These are phyloP conservation scores for Ormosia semicastrata DNA, from an alignment of 306 rosid genomes.

Conservation along the genomic window DNA sequence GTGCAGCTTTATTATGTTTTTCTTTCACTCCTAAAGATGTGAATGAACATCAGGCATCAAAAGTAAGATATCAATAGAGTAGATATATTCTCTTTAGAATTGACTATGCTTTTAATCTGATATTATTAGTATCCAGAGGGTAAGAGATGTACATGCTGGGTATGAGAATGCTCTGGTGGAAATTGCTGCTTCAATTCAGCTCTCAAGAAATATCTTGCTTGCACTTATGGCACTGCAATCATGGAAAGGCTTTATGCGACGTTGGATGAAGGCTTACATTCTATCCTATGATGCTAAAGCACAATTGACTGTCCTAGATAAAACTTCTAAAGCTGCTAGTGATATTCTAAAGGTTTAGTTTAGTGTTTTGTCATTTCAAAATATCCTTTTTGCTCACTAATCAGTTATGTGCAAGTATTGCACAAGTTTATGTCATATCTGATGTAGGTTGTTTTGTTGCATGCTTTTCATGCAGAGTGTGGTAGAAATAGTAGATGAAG, in stretches of 20 bases:
- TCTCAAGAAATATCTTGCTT: constrained; percentile 77
- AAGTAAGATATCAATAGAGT: constrained; percentile 47
- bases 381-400: constrained; percentile 2
- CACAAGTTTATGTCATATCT: constrained; percentile 22
- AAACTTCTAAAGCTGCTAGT: constrained; percentile 71
- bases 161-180: constrained; percentile 73
- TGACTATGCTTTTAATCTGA: constrained; percentile 27
- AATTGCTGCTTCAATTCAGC: constrained; percentile 81
- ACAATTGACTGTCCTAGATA: constrained; percentile 52
- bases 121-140: constrained; percentile 45
- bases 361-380: constrained; percentile 22
- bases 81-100: constrained; percentile 21
- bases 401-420: constrained; percentile 11
- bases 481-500: constrained; percentile 64
- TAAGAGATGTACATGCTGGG: constrained; percentile 59
- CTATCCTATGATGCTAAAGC: constrained; percentile 52
- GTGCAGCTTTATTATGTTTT: constrained; percentile 79
- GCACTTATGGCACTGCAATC: constrained; percentile 86
- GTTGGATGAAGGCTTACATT: constrained; percentile 79
- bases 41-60: constrained; percentile 47
- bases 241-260: constrained; percentile 80
- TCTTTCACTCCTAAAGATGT: constrained; percentile 69
- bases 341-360: constrained; percentile 73
- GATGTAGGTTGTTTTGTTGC: constrained; percentile 25
- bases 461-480: constrained; percentile 53